Base-by-base conservation (phyloP, 1,139 yeast genomes). In the Blastobotrys illinoisensis region DNA sequence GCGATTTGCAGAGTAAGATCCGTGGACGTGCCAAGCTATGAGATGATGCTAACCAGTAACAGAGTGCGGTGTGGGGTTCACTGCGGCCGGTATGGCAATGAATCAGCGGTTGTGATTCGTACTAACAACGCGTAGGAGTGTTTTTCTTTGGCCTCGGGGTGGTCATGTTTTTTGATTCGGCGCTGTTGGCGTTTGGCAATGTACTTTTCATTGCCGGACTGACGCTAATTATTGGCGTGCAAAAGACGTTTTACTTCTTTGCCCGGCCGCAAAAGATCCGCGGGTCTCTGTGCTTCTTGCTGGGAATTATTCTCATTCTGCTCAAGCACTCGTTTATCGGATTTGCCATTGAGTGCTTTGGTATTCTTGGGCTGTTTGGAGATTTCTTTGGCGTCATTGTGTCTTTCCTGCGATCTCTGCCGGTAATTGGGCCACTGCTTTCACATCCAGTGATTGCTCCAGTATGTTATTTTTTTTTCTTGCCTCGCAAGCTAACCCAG, bases 41-140 rank as follows among this genome's bases (percentile, higher is more conserved):
- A 16, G 45, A 26, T 21, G 28, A 13, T 23, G 23, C 40, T 20
- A 48, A 40, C 48, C 49, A 46, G 51, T 47, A 51, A 32, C 62
- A 88, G 96, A 90, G 71, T 85, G 85, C 66, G 99, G 99, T 28
- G 97, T 89, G 24, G 97, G 90, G 9, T 87, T 91, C 76, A 88
- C 97, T 13, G 91, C 96, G 23, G 88, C 87, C 24, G 97, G 93
- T 57, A 60, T 46, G 70, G n/a, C 9, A 19, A 21, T 32, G 11
- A 36, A 14, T 44, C 44, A 40, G 24, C 56, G 54, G 53, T 16
- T 51, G 49, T 16, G 16, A 9, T 18, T 21, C 16, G 18, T 14
- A 23, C 19, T 23, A 49, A 54, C 52, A 47, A 46, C 50, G 19
- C 23, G 6, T 19, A 64, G 71, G 81, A 11, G 80, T 86, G 55